Conservation (phyloP, 1,284 basidiomycete genomes). For the Microbotryum lychnidis-dioicae region DNA sequence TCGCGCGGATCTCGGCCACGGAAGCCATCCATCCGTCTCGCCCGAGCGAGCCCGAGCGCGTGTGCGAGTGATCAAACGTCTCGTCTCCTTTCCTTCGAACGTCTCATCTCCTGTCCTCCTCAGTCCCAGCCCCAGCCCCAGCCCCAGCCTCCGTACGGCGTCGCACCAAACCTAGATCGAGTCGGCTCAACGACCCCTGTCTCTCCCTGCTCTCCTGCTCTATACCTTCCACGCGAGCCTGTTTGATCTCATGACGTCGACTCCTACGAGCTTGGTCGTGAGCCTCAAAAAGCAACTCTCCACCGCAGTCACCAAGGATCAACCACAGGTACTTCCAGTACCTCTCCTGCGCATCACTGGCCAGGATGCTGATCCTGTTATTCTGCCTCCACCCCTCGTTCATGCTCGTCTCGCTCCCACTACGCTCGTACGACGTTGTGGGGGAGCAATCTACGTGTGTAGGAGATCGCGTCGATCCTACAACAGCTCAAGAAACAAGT, state of each 20-base stretch:
- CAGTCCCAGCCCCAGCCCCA: too few relatives aligned
- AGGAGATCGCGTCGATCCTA: conserved; percentile 68
- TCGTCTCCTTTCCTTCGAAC: not conserved
- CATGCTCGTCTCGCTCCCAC: not conserved
- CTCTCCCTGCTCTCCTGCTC: not conserved
- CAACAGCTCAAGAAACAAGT: conserved; percentile 66
- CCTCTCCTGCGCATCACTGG: not conserved
- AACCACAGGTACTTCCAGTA: conserved; percentile 16
- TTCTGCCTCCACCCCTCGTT: not conserved
- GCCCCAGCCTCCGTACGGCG: too few relatives aligned
- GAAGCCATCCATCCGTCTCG: too few relatives aligned
- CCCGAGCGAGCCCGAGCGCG: too few relatives aligned
- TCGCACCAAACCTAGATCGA: too few relatives aligned
- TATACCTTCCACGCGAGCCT: too few relatives aligned
- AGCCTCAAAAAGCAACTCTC: conserved; percentile 30
- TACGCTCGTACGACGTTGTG: not conserved
- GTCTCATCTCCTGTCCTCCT: not conserved
- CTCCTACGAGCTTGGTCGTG: conserved; percentile 3
- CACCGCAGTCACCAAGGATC: conserved; percentile 15
- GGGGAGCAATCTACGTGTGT: not conserved
- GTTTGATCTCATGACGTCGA: not conserved
- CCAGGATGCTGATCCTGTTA: not conserved
- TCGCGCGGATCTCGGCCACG: too few relatives aligned
- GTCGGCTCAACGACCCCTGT: not conserved
- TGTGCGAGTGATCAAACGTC: not conserved